Evolutionary conservation across 2,329 filamentous ascomycete genomes (phyloP).

Genomic region (Sporothrix luriei): DNA sequence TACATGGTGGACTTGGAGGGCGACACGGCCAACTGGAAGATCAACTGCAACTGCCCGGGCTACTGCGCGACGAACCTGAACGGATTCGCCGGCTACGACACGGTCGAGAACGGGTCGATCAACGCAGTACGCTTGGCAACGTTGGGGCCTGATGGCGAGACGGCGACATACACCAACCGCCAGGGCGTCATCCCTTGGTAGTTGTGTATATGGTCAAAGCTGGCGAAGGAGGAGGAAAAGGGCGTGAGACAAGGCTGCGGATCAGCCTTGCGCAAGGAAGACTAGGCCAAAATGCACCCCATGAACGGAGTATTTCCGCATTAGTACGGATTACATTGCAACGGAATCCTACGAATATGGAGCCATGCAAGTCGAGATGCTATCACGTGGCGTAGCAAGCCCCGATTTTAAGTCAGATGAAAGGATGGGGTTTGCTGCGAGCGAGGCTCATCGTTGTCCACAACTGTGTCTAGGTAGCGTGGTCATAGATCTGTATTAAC

Average conservation of each 20-base stretch:
- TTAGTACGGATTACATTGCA: no score
- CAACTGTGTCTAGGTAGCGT: not conserved
- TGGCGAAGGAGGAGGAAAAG: not conserved
- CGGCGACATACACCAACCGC: constrained; percentile 39
- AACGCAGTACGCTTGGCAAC: constrained; percentile 42
- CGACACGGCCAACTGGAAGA: constrained; percentile 40
- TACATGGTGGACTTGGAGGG: constrained; percentile 42
- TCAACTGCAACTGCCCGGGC: constrained; percentile 47
- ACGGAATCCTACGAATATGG: not conserved
- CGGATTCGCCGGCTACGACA: constrained; percentile 32
- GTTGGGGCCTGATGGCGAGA: constrained; percentile 40
- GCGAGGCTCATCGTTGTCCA: constrained; percentile 8
- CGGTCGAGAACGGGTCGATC: constrained; percentile 40
- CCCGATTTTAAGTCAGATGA: constrained; percentile 1
- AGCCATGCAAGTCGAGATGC: not conserved
- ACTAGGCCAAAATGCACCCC: not conserved
- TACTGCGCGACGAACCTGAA: constrained; percentile 42
- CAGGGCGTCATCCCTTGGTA: constrained; percentile 37
- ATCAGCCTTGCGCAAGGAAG: constrained; percentile 7
- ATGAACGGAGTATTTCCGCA: not conserved
- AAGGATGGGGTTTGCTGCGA: not conserved
- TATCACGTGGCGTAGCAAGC: constrained; percentile 22
- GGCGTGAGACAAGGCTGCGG: constrained; percentile 8
- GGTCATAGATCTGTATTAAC: not conserved
- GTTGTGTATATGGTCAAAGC: not conserved